Conservation (phyloP, 139 green algal species). For the Chlorella sp. region DNA sequence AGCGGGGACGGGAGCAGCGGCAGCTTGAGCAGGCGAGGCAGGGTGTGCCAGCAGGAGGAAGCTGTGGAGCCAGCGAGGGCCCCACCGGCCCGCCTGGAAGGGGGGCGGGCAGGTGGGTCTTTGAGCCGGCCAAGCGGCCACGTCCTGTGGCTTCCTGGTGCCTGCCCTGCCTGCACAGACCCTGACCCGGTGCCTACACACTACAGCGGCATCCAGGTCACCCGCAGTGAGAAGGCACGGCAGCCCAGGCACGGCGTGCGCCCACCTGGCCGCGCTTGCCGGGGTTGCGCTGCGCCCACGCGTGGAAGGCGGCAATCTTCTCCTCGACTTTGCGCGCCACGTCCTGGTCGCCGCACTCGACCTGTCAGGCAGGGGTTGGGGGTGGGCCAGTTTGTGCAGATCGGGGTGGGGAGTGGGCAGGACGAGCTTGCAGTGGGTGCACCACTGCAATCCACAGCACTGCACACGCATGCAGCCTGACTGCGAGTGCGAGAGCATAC, state of each 20-base stretch:
- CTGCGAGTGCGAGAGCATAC: not conserved
- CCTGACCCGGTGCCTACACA: too few relatives aligned
- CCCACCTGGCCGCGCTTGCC: constrained; percentile 47
- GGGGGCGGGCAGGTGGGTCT: too few relatives aligned
- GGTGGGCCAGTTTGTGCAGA: not conserved
- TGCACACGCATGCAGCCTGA: not conserved
- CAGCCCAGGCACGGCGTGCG: not conserved
- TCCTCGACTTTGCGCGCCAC: constrained; percentile 77
- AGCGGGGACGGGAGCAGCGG: not conserved
- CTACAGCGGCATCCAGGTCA: too few relatives aligned
- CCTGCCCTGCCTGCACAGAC: not conserved
- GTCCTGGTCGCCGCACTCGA: constrained; percentile 73
- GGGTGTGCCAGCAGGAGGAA: not conserved
- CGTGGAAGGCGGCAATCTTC: constrained; percentile 68
- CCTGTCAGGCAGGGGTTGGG: constrained; percentile 47
- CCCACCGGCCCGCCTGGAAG: too few relatives aligned
- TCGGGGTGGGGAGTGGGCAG: not conserved
- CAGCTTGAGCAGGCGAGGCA: not conserved
- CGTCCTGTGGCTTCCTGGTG: too few relatives aligned
- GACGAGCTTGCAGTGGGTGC: not conserved
- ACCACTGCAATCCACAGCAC: not conserved
- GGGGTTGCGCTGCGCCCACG: constrained; percentile 66
- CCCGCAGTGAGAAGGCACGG: too few relatives aligned
- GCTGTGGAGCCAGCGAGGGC: too few relatives aligned
- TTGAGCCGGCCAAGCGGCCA: too few relatives aligned